Percentiles rank a stretch among this genome's conserved stretches.
Conservation (phyloP, 2,329 filamentous ascomycete species). For the Aspergillus texensis region DNA sequence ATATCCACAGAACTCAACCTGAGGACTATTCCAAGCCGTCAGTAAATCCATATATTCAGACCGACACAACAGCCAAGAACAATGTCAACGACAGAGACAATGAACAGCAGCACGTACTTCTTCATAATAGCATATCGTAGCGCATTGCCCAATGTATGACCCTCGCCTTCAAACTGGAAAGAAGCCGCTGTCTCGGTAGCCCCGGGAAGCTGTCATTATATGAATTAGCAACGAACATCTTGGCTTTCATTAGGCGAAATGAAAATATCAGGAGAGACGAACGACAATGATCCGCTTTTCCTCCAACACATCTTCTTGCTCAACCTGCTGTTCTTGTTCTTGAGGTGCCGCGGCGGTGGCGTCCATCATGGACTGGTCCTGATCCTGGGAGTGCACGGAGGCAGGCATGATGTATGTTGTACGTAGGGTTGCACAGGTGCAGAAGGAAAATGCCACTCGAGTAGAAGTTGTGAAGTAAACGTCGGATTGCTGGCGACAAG, state of each 20-base stretch:
- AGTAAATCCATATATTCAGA: constrained; percentile 4
- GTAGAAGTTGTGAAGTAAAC: neutral
- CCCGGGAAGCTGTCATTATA: constrained; percentile 69
- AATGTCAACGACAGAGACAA: neutral
- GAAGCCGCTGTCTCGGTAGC: constrained; percentile 84
- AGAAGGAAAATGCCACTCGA: neutral
- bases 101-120: constrained; percentile 65
- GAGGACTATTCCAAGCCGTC: constrained; percentile 62
- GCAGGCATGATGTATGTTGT: constrained; percentile 35
- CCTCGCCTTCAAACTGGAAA: constrained; percentile 91
- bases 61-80: neutral
- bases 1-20: constrained; percentile 98
- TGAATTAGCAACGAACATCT: neutral
- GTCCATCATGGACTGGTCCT: constrained; percentile 47
- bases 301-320: constrained; percentile 47
- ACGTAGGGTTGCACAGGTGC: neutral
- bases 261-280: constrained; percentile 24
- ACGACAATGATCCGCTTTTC: constrained; percentile 66
- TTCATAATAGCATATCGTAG: constrained; percentile 97
- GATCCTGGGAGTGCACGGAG: constrained; percentile 43
- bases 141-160: constrained; percentile 93
- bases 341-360: constrained; percentile 25
- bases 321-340: constrained; percentile 47
- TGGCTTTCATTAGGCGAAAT: neutral
- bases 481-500: neutral